Evolutionary conservation across 257 asterid species (phyloP).

Genomic region (Coffea canephora): DNA sequence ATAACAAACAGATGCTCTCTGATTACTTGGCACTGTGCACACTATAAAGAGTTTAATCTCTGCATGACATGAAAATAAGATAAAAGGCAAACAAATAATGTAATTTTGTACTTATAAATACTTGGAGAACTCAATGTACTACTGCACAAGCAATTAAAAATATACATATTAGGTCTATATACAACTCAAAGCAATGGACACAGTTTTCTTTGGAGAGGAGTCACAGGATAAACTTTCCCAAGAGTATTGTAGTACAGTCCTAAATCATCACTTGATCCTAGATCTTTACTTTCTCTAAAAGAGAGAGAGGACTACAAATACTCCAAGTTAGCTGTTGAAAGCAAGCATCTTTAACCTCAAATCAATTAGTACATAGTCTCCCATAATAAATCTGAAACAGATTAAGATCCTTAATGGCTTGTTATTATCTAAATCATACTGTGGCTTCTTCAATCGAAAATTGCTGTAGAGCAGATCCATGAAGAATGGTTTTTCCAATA

Average conservation of each 20-base stretch:
- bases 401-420: not conserved
- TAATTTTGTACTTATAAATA: not conserved
- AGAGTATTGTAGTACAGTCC: not conserved
- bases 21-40: no score
- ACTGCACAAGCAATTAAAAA: not conserved
- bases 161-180: no score
- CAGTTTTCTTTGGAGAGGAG: not conserved
- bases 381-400: not conserved
- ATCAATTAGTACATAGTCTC: no score
- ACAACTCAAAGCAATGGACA: not conserved
- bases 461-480: not conserved
- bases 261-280: not conserved
- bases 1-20: no score
- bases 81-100: not conserved
- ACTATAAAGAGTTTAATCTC: not conserved
- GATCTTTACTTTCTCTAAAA: not conserved
- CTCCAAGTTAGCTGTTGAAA: not conserved
- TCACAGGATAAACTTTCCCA: not conserved
- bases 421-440: no score
- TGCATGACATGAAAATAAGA: not conserved
- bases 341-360: not conserved
- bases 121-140: not conserved
- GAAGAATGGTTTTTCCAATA: not conserved
- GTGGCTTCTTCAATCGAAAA: not conserved
- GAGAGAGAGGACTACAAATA: not conserved